Percentiles rank a stretch among this genome's conserved stretches.
These are phyloP conservation scores for Botrytis deweyae DNA, from an alignment of 2,329 filamentous ascomycete genomes.

Conservation along the genomic window DNA sequence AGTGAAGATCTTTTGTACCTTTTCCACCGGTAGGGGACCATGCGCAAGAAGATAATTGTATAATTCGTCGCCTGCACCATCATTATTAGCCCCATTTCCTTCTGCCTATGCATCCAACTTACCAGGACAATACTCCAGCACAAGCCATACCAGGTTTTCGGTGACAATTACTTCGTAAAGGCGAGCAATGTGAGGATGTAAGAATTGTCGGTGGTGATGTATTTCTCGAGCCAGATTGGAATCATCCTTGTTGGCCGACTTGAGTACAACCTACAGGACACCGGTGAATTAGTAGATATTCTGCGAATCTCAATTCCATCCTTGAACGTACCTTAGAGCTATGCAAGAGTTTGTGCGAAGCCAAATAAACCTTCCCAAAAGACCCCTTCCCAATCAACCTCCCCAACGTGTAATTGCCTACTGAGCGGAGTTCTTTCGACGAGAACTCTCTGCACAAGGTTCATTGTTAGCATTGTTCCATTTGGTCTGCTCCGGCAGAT, in stretches of 20 bases:
- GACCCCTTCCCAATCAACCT: slow-evolving; percentile 94
- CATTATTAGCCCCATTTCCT: slow-evolving; percentile 35
- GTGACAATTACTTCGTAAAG: slow-evolving; percentile 98
- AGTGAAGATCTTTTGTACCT: slow-evolving; percentile 93
- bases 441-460: slow-evolving; percentile 75
- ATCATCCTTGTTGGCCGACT: slow-evolving; percentile 95
- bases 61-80: slow-evolving; percentile 77
- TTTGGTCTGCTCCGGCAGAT: neutral
- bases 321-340: slow-evolving; percentile 75
- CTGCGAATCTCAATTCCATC: slow-evolving; percentile 21
- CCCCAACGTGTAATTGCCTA: slow-evolving; percentile 93
- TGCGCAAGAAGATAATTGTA: slow-evolving; percentile 93
- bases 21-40: slow-evolving; percentile 77
- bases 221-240: slow-evolving; percentile 95
- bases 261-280: slow-evolving; percentile 78
- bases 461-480: slow-evolving; percentile 31
- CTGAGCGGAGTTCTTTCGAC: slow-evolving; percentile 82
- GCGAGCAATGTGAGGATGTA: slow-evolving; percentile 94
- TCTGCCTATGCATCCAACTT: slow-evolving; percentile 36
- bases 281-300: slow-evolving; percentile 13
- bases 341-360: slow-evolving; percentile 95
- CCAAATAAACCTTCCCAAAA: slow-evolving; percentile 97
- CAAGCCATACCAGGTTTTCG: slow-evolving; percentile 91
- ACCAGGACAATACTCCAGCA: slow-evolving; percentile 94
- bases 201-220: slow-evolving; percentile 95